Conservation (phyloP, 2,329 filamentous ascomycete species). For the Lasiodiplodia sp. region DNA sequence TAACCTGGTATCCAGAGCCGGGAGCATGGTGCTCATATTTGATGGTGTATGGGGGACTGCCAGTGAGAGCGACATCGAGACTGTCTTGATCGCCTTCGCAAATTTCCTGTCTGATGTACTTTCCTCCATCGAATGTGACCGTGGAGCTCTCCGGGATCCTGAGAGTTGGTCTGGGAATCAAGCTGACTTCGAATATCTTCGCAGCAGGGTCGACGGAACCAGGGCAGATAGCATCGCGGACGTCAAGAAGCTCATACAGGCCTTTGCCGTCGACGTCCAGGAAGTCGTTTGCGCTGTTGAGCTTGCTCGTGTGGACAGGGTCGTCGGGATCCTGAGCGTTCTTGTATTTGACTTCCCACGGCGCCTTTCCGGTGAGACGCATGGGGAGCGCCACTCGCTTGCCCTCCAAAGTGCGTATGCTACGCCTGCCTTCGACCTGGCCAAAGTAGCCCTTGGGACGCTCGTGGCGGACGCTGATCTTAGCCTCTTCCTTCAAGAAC, state of each 20-base stretch:
- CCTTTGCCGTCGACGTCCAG: constrained; percentile 69
- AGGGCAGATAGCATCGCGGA: constrained; percentile 81
- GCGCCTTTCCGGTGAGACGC: constrained; percentile 82
- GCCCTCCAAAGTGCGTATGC: constrained; percentile 77
- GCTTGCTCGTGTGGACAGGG: constrained; percentile 53
- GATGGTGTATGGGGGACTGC: constrained; percentile 82
- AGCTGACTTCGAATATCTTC: constrained; percentile 79
- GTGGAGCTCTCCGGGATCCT: constrained; percentile 69
- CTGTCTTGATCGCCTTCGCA: constrained; percentile 95
- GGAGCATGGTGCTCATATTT: constrained; percentile 81
- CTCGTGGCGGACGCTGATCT: constrained; percentile 86
- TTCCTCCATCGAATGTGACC: constrained; percentile 59
- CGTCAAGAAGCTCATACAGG: constrained; percentile 78
- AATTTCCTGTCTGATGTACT: constrained; percentile 78
- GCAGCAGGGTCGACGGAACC: constrained; percentile 79
- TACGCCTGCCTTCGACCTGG: constrained; percentile 79
- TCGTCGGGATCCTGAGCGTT: constrained; percentile 63
- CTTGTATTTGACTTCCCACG: constrained; percentile 81
- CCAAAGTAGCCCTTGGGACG: constrained; percentile 88
- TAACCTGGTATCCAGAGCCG: constrained; percentile 69
- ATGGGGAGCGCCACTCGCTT: constrained; percentile 78
- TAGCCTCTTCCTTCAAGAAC: constrained; percentile 82
- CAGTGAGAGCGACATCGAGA: constrained; percentile 80
- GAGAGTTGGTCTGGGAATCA: constrained; percentile 82
- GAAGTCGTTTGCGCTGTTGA: constrained; percentile 69